phyloP scores from a whole-genome alignment of 1,139 yeast genomes.

The Yamadazyma friedrichii region DNA sequence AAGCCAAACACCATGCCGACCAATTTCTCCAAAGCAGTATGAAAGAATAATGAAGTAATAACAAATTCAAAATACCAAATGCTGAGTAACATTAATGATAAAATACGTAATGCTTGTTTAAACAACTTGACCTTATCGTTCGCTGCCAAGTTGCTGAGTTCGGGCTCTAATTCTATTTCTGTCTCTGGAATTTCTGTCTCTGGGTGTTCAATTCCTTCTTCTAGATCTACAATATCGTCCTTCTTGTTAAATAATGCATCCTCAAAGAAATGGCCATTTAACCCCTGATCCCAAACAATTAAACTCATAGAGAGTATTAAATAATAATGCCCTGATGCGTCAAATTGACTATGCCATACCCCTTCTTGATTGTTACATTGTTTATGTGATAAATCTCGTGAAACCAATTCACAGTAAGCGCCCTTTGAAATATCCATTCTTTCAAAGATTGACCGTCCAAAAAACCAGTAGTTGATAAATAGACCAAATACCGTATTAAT shows the following conservation, averaged over 20 bases:
- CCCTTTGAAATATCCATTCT: constrained; percentile 39
- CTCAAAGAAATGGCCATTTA: constrained; percentile 1
- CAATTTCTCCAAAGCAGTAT: constrained; percentile 55
- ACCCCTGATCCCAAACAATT: constrained; percentile 38
- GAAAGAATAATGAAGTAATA: constrained; percentile 62
- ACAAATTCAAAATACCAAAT: constrained; percentile 47
- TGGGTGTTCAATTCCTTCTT: not conserved
- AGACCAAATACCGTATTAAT: constrained; percentile 19
- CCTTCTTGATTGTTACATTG: constrained; percentile 24
- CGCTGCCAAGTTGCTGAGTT: not conserved
- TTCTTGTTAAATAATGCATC: not conserved
- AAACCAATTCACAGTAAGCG: constrained; percentile 33
- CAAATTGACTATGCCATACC: constrained; percentile 58
- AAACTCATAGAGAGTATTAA: constrained; percentile 50
- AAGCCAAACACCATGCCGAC: constrained; percentile 52
- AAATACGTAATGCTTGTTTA: not conserved
- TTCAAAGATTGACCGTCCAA: constrained; percentile 47
- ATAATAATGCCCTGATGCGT: constrained; percentile 64
- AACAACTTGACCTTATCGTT: not conserved
- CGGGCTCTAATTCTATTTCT: too few relatives aligned
- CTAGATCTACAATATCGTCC: not conserved
- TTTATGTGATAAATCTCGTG: not conserved
- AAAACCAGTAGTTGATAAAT: constrained; percentile 39
- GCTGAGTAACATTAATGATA: constrained; percentile 11
- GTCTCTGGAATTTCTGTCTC: too few relatives aligned